These are phyloP conservation scores for Fraxinus americana DNA, from an alignment of 257 asterid species.

Conservation along the genomic window DNA sequence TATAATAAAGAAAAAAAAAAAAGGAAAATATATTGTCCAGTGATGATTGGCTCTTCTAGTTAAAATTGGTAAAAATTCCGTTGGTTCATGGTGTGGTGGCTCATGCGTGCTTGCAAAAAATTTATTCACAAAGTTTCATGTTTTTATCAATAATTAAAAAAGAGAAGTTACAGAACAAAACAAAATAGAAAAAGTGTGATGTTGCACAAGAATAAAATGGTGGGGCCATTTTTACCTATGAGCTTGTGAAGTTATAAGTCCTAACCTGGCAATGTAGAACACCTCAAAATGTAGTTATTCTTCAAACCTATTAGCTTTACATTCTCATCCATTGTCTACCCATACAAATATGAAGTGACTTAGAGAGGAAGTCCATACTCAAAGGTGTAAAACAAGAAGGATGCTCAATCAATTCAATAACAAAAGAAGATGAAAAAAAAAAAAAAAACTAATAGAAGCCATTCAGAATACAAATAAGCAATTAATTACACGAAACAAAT, in stretches of 20 bases:
- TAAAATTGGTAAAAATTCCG: not conserved
- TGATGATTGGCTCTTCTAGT: too few relatives aligned
- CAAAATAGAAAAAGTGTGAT: not conserved
- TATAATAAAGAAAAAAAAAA: too few relatives aligned
- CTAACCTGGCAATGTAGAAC: not conserved
- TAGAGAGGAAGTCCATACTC: not conserved
- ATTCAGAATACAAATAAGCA: not conserved
- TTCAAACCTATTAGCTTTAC: not conserved
- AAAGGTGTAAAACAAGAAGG: not conserved
- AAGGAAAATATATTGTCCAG: too few relatives aligned
- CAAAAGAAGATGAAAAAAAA: not conserved
- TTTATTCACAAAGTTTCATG: not conserved
- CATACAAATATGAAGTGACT: not conserved
- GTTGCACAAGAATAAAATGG: not conserved
- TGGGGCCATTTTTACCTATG: not conserved
- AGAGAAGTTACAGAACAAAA: not conserved
- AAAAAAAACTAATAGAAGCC: too few relatives aligned
- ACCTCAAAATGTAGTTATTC: not conserved
- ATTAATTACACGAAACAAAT: too few relatives aligned
- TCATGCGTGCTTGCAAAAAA: not conserved
- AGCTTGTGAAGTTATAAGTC: not conserved
- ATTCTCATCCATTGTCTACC: not conserved
- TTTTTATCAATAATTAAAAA: not conserved
- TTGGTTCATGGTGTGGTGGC: not conserved
- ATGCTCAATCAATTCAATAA: not conserved